Evolutionary conservation across 768 basidiomycete genomes (phyloP), one percentile per base, ranked within the genome.

Genomic region (Coprinopsis marcescibilis): DNA sequence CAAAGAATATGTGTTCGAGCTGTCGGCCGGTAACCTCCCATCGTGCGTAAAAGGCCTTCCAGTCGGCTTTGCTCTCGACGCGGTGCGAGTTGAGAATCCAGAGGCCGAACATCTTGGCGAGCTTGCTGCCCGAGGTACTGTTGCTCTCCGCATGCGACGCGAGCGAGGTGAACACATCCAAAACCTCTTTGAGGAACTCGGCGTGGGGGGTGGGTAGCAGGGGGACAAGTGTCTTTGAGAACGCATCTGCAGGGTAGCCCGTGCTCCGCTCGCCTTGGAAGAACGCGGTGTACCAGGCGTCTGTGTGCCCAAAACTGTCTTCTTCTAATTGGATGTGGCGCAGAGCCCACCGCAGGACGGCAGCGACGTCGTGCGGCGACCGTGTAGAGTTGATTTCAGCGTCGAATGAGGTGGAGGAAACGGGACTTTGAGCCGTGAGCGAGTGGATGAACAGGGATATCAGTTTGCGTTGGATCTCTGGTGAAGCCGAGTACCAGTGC

Each of bases 331-430:
- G 68, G 35, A 89, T 68, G 58, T 90, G 88, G 24, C 88, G 80
- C 23, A 90, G 62, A 27, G 76, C 85, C 89, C 89, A 90, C 35
- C 89, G 81, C 14, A 90, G 69, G 13, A 89, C 83, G 20, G 87
- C 81, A 13, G 89, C 86, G 38, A 87, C 72, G 57, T 90, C 89
- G 45, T 89, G 82, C 1, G 84, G 78, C 26, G 81, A 82, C 25
- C 78, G 76, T 3, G 81, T 76, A 50, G 74, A 81, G 41, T 69
- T 68, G 38, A 89, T 66, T 63, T 86, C 85, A 10, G 77, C 72
- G 57, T 80, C 75, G 53, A 90, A 88, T 12, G 65, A 55, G 29
- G 78, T 57, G 4, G 56, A 41, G 20, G 78, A 63, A 39, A 73
- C 66, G 34, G 78, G 71, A 65, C 80, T 68, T 48, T 71, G 70